Evolutionary conservation across 2,329 filamentous ascomycete species (phyloP).

Genomic region (Colletotrichum ledebouriae): DNA sequence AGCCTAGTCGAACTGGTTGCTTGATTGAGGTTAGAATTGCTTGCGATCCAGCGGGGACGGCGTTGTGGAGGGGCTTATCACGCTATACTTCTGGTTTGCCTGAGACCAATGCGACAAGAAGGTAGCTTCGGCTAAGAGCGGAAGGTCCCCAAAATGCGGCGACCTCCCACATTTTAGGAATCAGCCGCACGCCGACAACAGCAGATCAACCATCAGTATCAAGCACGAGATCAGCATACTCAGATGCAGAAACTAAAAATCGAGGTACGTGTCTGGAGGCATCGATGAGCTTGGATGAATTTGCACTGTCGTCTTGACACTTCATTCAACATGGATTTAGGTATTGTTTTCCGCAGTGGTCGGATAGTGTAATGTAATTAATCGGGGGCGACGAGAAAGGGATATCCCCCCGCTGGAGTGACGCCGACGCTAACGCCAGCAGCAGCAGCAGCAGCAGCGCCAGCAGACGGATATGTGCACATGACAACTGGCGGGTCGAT

Average conservation of each 20-base stretch:
- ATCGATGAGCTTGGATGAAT: no score
- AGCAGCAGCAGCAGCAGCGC: no score
- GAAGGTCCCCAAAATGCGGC: constrained; percentile 33
- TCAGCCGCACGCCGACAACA: constrained; percentile 40
- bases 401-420: no score
- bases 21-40: constrained; percentile 41
- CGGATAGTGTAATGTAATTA: constrained; percentile 15
- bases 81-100: background rate
- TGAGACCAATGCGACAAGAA: fast-evolving
- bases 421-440: no score
- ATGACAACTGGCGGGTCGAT: background rate
- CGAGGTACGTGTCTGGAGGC: no score
- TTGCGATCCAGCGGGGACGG: constrained; percentile 36
- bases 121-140: constrained; percentile 10
- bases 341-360: constrained; percentile 13
- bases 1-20: constrained; percentile 25
- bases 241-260: no score
- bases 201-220: constrained; percentile 26
- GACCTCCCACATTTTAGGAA: constrained; percentile 32
- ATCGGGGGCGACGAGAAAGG: constrained; percentile 1
- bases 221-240: background rate
- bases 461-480: background rate
- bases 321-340: background rate
- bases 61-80: constrained; percentile 21
- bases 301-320: no score